Conservation (phyloP, 805 yeast genomes). For the Kazachstania taianensis region DNA sequence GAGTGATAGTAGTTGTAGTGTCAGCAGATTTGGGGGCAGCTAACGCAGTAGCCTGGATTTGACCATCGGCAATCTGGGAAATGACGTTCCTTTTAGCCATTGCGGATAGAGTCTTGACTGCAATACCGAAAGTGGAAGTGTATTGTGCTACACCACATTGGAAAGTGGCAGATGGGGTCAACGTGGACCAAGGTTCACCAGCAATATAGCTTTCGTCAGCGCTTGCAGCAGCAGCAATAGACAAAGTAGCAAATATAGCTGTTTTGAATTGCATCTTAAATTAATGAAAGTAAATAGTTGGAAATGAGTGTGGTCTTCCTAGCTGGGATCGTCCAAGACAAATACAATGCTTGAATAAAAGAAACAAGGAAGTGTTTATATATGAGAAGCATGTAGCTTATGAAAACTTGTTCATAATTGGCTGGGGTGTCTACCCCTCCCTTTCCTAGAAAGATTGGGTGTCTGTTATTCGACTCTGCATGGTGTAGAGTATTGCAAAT, state of each 20-base stretch:
- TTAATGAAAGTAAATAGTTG: slow-evolving; percentile 3
- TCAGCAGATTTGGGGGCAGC: slow-evolving; percentile 31
- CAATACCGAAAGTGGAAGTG: slow-evolving; percentile 55
- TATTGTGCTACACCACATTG: slow-evolving; percentile 49
- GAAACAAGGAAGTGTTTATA: neutral
- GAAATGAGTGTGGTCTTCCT: slow-evolving; percentile 1
- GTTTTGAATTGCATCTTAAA: slow-evolving; percentile 17
- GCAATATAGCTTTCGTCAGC: slow-evolving; percentile 52
- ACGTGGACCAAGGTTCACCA: slow-evolving; percentile 55
- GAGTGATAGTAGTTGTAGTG: slow-evolving; percentile 28
- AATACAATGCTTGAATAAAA: neutral
- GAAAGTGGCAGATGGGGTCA: slow-evolving; percentile 52
- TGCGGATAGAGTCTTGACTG: slow-evolving; percentile 34
- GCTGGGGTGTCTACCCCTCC: too few species aligned
- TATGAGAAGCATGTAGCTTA: neutral
- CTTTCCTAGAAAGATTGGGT: neutral
- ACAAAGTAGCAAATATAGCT: slow-evolving; percentile 12
- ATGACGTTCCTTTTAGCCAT: slow-evolving; percentile 32
- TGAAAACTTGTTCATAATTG: neutral
- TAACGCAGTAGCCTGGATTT: slow-evolving; percentile 34
- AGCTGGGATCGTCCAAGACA: neutral
- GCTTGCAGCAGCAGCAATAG: slow-evolving; percentile 36
- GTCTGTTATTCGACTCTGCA: neutral
- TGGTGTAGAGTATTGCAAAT: too few species aligned
- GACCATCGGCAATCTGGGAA: slow-evolving; percentile 39